These are phyloP conservation scores for Neospermospora avenae DNA, from an alignment of 2,329 filamentous ascomycete genomes.

Conservation along the genomic window DNA sequence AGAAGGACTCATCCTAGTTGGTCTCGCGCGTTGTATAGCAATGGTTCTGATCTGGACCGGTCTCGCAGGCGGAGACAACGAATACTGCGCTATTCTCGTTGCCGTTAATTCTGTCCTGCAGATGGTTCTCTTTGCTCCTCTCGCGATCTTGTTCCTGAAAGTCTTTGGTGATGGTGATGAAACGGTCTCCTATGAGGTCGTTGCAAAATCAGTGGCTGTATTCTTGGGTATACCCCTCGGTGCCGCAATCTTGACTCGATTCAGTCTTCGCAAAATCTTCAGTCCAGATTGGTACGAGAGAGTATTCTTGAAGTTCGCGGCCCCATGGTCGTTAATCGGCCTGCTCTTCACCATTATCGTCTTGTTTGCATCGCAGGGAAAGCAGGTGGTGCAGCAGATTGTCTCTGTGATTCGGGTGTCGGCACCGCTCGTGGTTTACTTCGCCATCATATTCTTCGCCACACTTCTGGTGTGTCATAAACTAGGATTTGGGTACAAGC, in stretches of 20 bases:
- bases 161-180: conserved; percentile 56
- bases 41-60: conserved; percentile 83
- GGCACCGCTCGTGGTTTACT: conserved; percentile 80
- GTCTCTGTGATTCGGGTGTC: conserved; percentile 78
- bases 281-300: conserved; percentile 62
- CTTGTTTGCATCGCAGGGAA: conserved; percentile 78
- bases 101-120: conserved; percentile 73
- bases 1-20: conserved; percentile 75
- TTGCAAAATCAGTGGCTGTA: conserved; percentile 77
- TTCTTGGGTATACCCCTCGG: conserved; percentile 83
- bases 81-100: conserved; percentile 69
- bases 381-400: conserved; percentile 75
- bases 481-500: conserved; percentile 71
- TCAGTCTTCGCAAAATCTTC: conserved; percentile 53
- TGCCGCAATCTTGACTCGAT: conserved; percentile 73
- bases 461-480: conserved; percentile 61
- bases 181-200: conserved; percentile 57
- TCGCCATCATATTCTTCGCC: conserved; percentile 67
- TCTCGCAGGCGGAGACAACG: conserved; percentile 69
- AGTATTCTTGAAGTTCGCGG: conserved; percentile 65
- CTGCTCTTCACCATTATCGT: conserved; percentile 85
- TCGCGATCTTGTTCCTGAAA: conserved; percentile 63
- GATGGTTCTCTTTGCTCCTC: conserved; percentile 68
- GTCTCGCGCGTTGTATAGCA: conserved; percentile 80
- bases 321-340: conserved; percentile 76